Conservation (phyloP, 306 rosid species). For the Cyamopsis tetragonoloba region DNA sequence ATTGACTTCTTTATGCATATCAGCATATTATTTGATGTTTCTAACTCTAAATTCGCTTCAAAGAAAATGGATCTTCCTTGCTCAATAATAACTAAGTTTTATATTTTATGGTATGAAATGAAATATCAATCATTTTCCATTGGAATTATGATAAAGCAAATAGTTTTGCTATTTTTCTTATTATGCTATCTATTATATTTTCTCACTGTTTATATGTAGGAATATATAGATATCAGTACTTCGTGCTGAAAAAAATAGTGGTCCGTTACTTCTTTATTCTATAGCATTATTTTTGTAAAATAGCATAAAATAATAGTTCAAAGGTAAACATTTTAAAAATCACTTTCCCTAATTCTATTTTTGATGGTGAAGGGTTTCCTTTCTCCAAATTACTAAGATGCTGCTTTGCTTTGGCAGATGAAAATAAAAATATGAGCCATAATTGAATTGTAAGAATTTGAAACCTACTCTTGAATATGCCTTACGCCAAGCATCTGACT, state of each 20-base stretch:
- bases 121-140: not conserved
- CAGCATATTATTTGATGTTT: constrained; percentile 17
- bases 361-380: not conserved
- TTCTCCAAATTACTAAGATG: not conserved
- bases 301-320: not conserved
- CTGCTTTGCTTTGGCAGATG: not conserved
- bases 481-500: not conserved
- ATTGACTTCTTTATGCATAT: constrained; percentile 4
- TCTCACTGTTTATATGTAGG: constrained; percentile 7
- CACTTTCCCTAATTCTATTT: not conserved
- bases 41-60: not conserved
- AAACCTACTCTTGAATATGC: constrained; percentile 2
- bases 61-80: constrained; percentile 24
- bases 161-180: not conserved
- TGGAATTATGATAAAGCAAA: not conserved
- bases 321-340: too few relatives aligned
- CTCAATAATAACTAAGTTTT: constrained; percentile 5
- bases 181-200: not conserved
- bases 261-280: constrained; percentile 11
- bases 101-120: not conserved
- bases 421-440: constrained; percentile 8
- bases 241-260: not conserved
- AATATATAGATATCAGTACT: not conserved
- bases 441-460: constrained; percentile 5
- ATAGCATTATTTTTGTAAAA: not conserved